Conservation (phyloP, 305 asterid species). For the Fraxinus sp. region DNA sequence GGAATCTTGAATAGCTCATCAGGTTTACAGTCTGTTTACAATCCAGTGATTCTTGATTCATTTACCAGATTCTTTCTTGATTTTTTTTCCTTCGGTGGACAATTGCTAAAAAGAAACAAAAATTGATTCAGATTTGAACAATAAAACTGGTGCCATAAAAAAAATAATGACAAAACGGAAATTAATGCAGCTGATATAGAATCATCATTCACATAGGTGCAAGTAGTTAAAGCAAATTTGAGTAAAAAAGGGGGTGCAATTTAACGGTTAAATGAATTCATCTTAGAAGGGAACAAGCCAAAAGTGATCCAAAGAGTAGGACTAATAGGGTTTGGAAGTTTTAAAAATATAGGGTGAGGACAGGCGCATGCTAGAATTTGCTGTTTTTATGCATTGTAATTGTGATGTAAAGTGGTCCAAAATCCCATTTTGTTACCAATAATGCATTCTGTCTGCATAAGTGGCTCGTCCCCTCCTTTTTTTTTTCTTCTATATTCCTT, state of each 20-base stretch:
- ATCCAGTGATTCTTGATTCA: not conserved
- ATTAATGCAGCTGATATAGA: not conserved
- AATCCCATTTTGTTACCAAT: constrained; percentile 22
- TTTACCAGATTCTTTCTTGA: not conserved
- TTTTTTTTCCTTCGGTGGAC: not conserved
- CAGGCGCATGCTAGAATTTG: constrained; percentile 46
- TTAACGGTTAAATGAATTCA: not conserved
- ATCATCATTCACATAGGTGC: not conserved
- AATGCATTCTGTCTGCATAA: constrained; percentile 3
- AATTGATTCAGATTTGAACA: not conserved
- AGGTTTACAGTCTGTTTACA: not conserved
- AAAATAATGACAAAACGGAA: not conserved
- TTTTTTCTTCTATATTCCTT: not conserved
- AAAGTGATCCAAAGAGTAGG: constrained; percentile 27
- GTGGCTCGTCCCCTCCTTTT: not conserved
- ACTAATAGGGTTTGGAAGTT: constrained; percentile 43
- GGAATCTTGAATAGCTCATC: not conserved
- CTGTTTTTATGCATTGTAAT: constrained; percentile 34
- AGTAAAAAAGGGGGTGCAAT: not conserved
- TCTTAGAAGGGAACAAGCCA: constrained; percentile 29
- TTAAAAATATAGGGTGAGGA: constrained; percentile 37
- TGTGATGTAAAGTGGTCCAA: constrained; percentile 50
- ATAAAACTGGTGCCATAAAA: not conserved
- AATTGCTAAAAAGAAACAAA: not conserved
- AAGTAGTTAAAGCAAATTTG: not conserved